Base-by-base conservation (phyloP, 1,284 basidiomycete genomes). In the Marasmius oreades region DNA sequence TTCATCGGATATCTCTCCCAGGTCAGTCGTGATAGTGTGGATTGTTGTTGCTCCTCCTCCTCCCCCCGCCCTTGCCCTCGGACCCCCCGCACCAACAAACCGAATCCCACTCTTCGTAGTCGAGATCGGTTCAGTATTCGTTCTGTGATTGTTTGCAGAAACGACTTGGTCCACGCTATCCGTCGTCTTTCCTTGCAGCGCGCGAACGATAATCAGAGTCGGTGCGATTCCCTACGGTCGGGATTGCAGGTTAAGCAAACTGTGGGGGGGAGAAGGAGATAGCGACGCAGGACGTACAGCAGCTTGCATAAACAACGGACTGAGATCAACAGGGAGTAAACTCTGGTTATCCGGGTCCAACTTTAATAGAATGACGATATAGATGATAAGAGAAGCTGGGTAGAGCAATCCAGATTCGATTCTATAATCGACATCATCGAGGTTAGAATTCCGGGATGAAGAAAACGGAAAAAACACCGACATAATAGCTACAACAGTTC, bases 131-230 rank as follows among this genome's bases (percentile, higher is more conserved):
- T 22, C 48, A 28, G 23, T 51, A 11, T 2, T 20, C 2, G 26
- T 33, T 51, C 23, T 51, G 18, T 20, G 48, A 20, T 51, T 51
- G 12, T 51, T 51, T n/a, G 48, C 48, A 20, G 48, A 51, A 28
- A 51, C 48, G 26, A 51, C 48, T 51, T 51, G 48, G 22, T 51
- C 33, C n/a, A 51, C 48, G 48, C 48, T 51, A 33, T 51, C 48
- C 12, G 48, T 51, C 28, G 48, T 51, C 26, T 51, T 51, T 14
- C 48, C 48, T 51, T 51, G 48, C n/a, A 51, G 48, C 14, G 48
- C 48, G 33, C 48, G 48, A n/a, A 51, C 48, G n/a, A 51, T 51
- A 12, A 51, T 51, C 24, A 51, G 26, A 16, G 48, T 51, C 18
- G 48, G 48, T 51, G 48, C 48, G 28, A 51, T 51, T 28, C 48